A percentile compares a stretch with the other conserved stretches of the same genome.
Evolutionary conservation across 1,284 basidiomycete genomes (phyloP).

Genomic region (Ceratobasidium sp.): DNA sequence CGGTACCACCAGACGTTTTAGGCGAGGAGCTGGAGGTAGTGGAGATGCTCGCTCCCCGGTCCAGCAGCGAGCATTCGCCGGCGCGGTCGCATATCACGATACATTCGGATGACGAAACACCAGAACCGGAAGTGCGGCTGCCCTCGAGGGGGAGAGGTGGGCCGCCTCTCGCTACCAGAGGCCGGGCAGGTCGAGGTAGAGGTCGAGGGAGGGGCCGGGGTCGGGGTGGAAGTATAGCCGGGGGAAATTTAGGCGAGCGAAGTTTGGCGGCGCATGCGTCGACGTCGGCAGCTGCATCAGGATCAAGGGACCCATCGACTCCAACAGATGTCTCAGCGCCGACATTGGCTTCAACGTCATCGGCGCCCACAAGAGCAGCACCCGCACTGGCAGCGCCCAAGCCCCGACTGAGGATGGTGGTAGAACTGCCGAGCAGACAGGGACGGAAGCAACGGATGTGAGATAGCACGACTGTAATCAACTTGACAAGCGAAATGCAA

Average conservation of each 20-base stretch:
- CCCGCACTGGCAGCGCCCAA: not conserved
- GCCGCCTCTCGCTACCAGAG: not conserved
- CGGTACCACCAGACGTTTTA: slow-evolving; percentile 20
- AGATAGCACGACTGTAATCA: not conserved
- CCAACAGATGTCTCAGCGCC: not conserved
- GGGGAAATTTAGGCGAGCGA: not conserved
- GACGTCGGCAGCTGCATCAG: slow-evolving; percentile 2
- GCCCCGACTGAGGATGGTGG: slow-evolving; percentile 25
- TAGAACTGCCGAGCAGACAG: slow-evolving; percentile 22
- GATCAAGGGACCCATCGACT: not conserved
- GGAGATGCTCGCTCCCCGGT: not conserved
- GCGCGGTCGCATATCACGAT: slow-evolving; percentile 31
- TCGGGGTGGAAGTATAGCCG: not conserved
- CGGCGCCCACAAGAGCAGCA: not conserved
- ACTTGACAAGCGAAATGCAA: not conserved
- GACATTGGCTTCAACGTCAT: not conserved
- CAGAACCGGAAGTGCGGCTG: not conserved
- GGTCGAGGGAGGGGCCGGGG: slow-evolving; percentile 20
- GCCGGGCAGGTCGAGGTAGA: not conserved
- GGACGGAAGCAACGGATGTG: slow-evolving; percentile 12
- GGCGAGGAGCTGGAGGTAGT: slow-evolving; percentile 26
- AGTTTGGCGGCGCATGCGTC: slow-evolving; percentile 1
- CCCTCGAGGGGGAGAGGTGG: not conserved
- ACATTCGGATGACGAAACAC: slow-evolving; percentile 27
- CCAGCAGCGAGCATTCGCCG: not conserved